phyloP scores from a whole-genome alignment of 495 filamentous ascomycete species.

The Daldinia vernicosa region DNA sequence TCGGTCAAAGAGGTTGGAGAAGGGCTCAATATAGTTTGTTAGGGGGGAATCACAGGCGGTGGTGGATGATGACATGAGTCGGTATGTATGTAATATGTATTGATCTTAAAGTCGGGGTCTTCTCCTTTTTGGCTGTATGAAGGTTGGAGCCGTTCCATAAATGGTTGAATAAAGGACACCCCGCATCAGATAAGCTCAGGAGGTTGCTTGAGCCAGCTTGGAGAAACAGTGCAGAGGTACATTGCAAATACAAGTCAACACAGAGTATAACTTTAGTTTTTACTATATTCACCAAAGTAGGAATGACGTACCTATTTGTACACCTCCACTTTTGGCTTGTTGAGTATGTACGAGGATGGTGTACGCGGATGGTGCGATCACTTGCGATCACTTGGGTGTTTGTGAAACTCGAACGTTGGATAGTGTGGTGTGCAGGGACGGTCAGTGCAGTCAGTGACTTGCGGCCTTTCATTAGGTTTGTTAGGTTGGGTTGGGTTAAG shows the following conservation, averaged over 20 bases:
- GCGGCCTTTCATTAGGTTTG: no score
- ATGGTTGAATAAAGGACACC: slow-evolving; percentile 38
- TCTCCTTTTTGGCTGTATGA: slow-evolving; percentile 14
- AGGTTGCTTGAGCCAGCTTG: slow-evolving; percentile 17
- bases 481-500: no score
- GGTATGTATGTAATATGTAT: slow-evolving; percentile 4
- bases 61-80: slow-evolving; percentile 31
- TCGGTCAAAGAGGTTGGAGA: not conserved
- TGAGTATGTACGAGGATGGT: no score
- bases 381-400: slow-evolving; percentile 2
- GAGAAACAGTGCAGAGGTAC: slow-evolving; percentile 5
- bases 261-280: not conserved
- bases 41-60: slow-evolving; percentile 17
- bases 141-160: slow-evolving; percentile 23
- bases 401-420: not conserved
- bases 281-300: slow-evolving; percentile 6
- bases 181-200: slow-evolving; percentile 46
- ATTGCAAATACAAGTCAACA: not conserved
- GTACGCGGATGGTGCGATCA: slow-evolving; percentile 7
- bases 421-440: slow-evolving; percentile 6
- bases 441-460: not conserved
- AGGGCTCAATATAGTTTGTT: slow-evolving; percentile 5
- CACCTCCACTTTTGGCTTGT: slow-evolving; percentile 24
- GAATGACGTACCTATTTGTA: slow-evolving; percentile 15
- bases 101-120: slow-evolving; percentile 16